Evolutionary conservation across 2,329 filamentous ascomycete genomes (phyloP), one percentile per base, ranked within the genome.

Genomic region (Fusarium incarnatum): DNA sequence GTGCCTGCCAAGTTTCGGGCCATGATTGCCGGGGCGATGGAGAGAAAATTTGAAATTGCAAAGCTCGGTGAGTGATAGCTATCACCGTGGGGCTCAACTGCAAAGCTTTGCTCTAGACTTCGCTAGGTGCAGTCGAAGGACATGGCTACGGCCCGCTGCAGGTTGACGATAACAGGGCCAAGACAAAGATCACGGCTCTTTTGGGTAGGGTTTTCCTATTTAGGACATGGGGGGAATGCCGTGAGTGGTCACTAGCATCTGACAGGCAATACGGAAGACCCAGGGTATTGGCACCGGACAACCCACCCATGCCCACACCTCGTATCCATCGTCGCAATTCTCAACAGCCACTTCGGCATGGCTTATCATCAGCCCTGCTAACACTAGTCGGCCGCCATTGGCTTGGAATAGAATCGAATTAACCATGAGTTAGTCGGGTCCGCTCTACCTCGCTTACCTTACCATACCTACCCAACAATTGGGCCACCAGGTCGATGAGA

Each of bases 261-360:
- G 72, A 70, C 64, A 74, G 70, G 70, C 73, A 67, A 64, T 72
- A 75, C 73, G 70, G 64, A 56, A 41, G 48, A 64, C 63, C 66
- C 62, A 71, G 65, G 72, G 68, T 61, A 52, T 67, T 66, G 57
- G 60, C 58, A 67, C 59, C 49, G 23, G 50, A 46, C 42, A 52
- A 52, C n/a, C 49, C 49, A 52, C 49, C 32, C 34, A 37, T 68
- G 55, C 63, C 68, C 70, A 60, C 59, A 73, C 72, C 73, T 75
- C 73, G 73, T 75, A 75, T 75, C 72, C 63, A 65, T 64, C 32
- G 71, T 75, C 66, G 68, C 73, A 71, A 72, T 73, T 73, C 66
- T 52, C 52, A 62, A 72, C 60, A 75, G 62, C 68, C 68, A 68
- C 72, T 68, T 75, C 63, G 63, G 62, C 62, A 70, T 67, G 66